Base-by-base conservation (phyloP, 2,329 filamentous ascomycete species). In the Aspergillus tubingensis region DNA sequence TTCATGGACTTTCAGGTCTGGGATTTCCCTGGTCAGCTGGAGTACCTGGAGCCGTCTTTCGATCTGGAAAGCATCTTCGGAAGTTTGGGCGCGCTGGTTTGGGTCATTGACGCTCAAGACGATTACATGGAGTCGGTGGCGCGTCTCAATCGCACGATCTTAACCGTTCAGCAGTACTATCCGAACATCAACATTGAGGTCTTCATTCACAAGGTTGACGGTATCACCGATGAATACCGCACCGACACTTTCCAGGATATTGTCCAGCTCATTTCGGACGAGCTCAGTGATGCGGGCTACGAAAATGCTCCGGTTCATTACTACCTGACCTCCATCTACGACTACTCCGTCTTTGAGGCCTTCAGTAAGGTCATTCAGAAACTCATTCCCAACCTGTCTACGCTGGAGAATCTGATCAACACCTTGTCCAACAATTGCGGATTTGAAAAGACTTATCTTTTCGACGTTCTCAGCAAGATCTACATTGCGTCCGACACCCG, bases 1-100 rank as follows among this genome's bases (percentile, higher is more conserved):
- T 98, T 99, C 75, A 97, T 98, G 92, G 94, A 98, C 74, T 97
- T 98, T 68, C 94, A 98, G 78, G 91, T 97, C 51, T 97, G 93
- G 91, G 95, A 99, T 74, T 93, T 99, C 60, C 95, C 95, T 2
- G 93, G 94, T 23, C 93, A 98, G 77, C 87, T 98, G 65, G 91
- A 97, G 78, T 96, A 96, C 70, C 88, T 96, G 62, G 92, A 95
- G 71, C 88, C 91, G 3, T 89, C 87, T 51, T 96, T 96, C 71
- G 93, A 98, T 74, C 89, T 95, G 64, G 92, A 96, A 69, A 89
- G 91, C 71, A 94, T 98, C 70, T 99, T 99, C 76, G 91, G 92
- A 67, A 92, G 94, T 72, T 91, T 96, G 15, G 95, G 95, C 19
- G 93, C 95, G 13, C 82, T 99, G 13, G 96, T 99, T 64, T 99